Evolutionary conservation across 2,329 filamentous ascomycete species (phyloP).

Genomic region (Lachnellula cervina): DNA sequence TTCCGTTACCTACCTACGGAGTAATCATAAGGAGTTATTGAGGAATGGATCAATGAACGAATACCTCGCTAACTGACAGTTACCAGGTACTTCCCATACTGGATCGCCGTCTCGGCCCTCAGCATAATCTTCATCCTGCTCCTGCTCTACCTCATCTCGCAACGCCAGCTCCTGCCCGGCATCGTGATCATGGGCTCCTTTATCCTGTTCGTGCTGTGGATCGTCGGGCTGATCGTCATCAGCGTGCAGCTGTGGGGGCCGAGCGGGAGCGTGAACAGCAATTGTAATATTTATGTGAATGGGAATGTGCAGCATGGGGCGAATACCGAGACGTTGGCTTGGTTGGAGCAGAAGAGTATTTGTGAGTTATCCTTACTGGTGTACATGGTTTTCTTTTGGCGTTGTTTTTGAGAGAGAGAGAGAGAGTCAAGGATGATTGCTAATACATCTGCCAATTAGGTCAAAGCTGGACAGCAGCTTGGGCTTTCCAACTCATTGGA

Average conservation of each 20-base stretch:
- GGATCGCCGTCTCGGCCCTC: conserved; percentile 53
- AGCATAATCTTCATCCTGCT: conserved; percentile 62
- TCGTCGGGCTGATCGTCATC: conserved; percentile 59
- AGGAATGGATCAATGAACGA: no score
- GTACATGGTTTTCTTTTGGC: neutral
- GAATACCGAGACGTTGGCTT: conserved; percentile 53
- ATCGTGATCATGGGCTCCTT: conserved; percentile 63
- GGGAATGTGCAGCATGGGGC: conserved; percentile 46
- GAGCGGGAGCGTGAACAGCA: conserved; percentile 50
- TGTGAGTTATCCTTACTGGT: conserved; percentile 41
- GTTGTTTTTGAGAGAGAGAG: neutral
- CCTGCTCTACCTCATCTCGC: conserved; percentile 58
- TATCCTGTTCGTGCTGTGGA: conserved; percentile 63
- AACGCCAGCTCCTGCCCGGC: conserved; percentile 57
- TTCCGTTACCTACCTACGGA: no score
- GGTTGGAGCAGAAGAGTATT: conserved; percentile 59
- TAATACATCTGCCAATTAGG: conserved; percentile 34
- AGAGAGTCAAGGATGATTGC: neutral
- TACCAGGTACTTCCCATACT: conserved; percentile 68
- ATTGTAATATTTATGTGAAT: conserved; percentile 56
- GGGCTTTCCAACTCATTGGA: conserved; percentile 57
- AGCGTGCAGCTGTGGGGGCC: conserved; percentile 61
- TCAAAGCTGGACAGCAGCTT: conserved; percentile 60
- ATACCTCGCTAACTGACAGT: no score
- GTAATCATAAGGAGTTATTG: no score